These are phyloP conservation scores for Penicillium sp. DNA, from an alignment of 2,329 filamentous ascomycete genomes.

Conservation along the genomic window DNA sequence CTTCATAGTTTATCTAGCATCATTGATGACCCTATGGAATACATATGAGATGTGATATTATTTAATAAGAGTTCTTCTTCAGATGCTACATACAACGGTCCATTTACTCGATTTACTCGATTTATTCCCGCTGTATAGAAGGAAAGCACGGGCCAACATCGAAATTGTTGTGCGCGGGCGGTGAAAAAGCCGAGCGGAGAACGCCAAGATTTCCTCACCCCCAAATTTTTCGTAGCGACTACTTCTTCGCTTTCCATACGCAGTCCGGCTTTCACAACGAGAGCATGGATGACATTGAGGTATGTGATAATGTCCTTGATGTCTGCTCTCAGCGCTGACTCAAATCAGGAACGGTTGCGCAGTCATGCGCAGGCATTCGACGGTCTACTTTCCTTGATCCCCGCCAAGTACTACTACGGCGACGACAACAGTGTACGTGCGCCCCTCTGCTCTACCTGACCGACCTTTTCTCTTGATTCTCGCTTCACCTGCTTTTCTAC, in stretches of 20 bases:
- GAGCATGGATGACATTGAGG: slow-evolving; percentile 40
- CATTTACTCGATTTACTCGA: too few species aligned
- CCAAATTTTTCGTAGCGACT: slow-evolving; percentile 37
- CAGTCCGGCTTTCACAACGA: slow-evolving; percentile 12
- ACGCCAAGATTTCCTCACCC: slow-evolving; percentile 39
- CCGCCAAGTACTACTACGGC: slow-evolving; percentile 85
- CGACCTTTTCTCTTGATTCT: slow-evolving; percentile 4
- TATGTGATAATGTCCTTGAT: slow-evolving; percentile 21
- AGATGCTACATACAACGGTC: too few species aligned
- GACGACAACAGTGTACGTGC: slow-evolving; percentile 74
- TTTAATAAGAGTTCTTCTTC: too few species aligned
- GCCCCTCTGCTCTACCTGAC: slow-evolving; percentile 5
- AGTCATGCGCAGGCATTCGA: slow-evolving; percentile 71
- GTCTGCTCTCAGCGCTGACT: slow-evolving; percentile 16
- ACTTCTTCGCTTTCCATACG: slow-evolving; percentile 3
- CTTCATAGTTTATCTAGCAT: not conserved
- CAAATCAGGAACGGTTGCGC: slow-evolving; percentile 44
- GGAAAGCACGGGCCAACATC: slow-evolving; percentile 15
- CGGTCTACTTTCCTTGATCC: slow-evolving; percentile 79
- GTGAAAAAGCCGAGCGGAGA: slow-evolving; percentile 33
- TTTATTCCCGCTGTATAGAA: not conserved
- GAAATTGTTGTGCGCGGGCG: slow-evolving; percentile 23
- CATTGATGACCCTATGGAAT: not conserved
- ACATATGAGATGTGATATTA: not conserved
- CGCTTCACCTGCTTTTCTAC: slow-evolving; percentile 9